A percentile compares a stretch with the other conserved stretches of the same genome.
phyloP scores from a whole-genome alignment of 2,329 filamentous ascomycete species.

The Colletotrichum higginsianum region DNA sequence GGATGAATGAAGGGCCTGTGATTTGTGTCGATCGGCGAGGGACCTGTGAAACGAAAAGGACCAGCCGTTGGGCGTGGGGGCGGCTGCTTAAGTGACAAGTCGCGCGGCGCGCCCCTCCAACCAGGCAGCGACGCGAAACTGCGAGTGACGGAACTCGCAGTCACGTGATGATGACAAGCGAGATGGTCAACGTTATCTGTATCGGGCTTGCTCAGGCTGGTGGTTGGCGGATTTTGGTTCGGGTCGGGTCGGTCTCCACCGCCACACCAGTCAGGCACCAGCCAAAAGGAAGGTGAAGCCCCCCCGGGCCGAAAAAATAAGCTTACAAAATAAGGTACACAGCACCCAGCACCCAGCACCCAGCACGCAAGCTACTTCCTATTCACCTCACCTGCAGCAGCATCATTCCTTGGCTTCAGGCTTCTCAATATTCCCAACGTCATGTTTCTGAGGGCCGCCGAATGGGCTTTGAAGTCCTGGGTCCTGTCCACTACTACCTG shows the following conservation, averaged over 20 bases:
- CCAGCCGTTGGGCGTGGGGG: background rate
- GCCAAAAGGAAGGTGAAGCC: background rate
- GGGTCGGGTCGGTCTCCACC: background rate
- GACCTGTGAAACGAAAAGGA: background rate
- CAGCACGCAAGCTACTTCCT: background rate
- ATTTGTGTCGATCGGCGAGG: background rate
- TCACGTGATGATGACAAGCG: conserved; percentile 9
- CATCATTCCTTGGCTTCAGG: background rate
- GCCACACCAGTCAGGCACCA: background rate
- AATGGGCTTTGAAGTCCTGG: background rate
- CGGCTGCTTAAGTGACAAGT: conserved; percentile 16
- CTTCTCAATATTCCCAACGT: background rate
- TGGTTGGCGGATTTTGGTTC: background rate
- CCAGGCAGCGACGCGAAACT: conserved; percentile 29
- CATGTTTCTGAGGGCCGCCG: background rate
- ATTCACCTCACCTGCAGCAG: background rate
- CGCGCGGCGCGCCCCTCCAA: conserved; percentile 27
- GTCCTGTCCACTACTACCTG: background rate
- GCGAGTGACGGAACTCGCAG: conserved; percentile 4
- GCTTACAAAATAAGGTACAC: conserved; percentile 5
- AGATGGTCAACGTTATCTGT: too few relatives aligned
- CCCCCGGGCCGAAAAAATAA: conserved; percentile 3
- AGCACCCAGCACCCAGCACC: background rate
- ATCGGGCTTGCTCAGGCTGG: too few relatives aligned
- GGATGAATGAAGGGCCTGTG: background rate